Evolutionary conservation across 305 asterid species (phyloP).

Genomic region (Solanum aculeatissimum): DNA sequence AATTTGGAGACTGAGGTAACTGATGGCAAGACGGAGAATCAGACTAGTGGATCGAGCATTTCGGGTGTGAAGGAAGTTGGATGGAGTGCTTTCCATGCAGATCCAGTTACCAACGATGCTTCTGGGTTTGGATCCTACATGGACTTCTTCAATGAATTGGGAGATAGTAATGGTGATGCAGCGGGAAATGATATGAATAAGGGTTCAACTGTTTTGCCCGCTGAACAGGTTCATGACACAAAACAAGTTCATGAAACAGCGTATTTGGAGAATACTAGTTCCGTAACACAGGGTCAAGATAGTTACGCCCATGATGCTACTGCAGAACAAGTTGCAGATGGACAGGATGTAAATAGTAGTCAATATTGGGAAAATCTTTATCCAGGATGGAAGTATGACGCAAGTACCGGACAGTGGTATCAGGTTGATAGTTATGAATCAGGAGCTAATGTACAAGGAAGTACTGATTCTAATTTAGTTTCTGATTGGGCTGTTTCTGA

Average conservation of each 20-base stretch:
- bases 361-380: slow-evolving; percentile 75
- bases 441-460: slow-evolving; percentile 27
- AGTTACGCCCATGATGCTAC: slow-evolving; percentile 25
- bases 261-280: slow-evolving; percentile 15
- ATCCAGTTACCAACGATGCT: slow-evolving; percentile 15
- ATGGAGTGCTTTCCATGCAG: slow-evolving; percentile 36
- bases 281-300: slow-evolving; percentile 24
- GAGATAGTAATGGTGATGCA: slow-evolving; percentile 29
- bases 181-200: slow-evolving; percentile 15
- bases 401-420: slow-evolving; percentile 74
- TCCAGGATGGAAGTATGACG: slow-evolving; percentile 89
- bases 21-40: neutral
- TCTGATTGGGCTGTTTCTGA: neutral
- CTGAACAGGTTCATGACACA: slow-evolving; percentile 12
- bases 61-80: slow-evolving; percentile 35
- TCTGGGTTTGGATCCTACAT: slow-evolving; percentile 76
- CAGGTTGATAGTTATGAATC: slow-evolving; percentile 51
- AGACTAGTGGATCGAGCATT: slow-evolving; percentile 7
- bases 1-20: slow-evolving; percentile 3
- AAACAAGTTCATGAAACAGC: slow-evolving; percentile 7
- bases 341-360: slow-evolving; percentile 41
- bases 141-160: slow-evolving; percentile 63
- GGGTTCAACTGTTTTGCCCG: slow-evolving; percentile 22
- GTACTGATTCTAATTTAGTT: neutral
- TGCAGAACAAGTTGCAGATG: slow-evolving; percentile 31